These are phyloP conservation scores for Quercus suber DNA, from an alignment of 306 rosid species.

Conservation along the genomic window DNA sequence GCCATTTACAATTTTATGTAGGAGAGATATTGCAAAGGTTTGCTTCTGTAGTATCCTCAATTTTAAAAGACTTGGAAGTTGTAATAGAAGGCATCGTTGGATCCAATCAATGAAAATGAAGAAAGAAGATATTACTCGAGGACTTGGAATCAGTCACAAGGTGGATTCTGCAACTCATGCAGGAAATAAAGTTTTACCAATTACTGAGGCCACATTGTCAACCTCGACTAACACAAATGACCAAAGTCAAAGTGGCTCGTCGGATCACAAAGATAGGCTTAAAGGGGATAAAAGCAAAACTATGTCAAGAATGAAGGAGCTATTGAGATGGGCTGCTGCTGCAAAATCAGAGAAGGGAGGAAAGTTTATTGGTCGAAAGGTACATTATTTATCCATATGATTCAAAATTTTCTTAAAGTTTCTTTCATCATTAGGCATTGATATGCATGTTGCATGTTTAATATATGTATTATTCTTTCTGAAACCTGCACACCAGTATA, in stretches of 20 bases:
- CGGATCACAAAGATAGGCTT: slow-evolving; percentile 34
- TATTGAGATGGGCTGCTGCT: slow-evolving; percentile 81
- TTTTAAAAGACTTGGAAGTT: slow-evolving; percentile 34
- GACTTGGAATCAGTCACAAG: slow-evolving; percentile 36
- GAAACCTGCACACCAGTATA: too few species aligned
- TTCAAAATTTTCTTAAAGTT: not conserved
- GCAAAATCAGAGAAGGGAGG: slow-evolving; percentile 71
- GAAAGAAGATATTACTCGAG: slow-evolving; percentile 49
- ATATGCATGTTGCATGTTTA: not conserved
- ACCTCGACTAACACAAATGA: slow-evolving; percentile 28
- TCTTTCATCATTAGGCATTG: not conserved
- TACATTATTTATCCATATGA: slow-evolving; percentile 10
- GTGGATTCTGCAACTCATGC: slow-evolving; percentile 42
- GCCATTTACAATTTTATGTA: slow-evolving; percentile 35
- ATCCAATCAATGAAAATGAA: slow-evolving; percentile 51
- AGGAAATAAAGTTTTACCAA: slow-evolving; percentile 74
- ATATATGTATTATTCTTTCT: too few species aligned
- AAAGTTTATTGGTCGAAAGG: slow-evolving; percentile 63
- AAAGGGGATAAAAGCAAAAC: slow-evolving; percentile 53
- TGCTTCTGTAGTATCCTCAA: slow-evolving; percentile 49
- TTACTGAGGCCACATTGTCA: slow-evolving; percentile 50
- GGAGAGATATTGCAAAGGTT: slow-evolving; percentile 49
- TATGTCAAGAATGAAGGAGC: slow-evolving; percentile 83
- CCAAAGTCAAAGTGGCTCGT: slow-evolving; percentile 29
- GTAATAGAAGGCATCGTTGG: slow-evolving; percentile 28